Base-by-base conservation (phyloP, 345 rosid species). In the Syzygium jambos region DNA sequence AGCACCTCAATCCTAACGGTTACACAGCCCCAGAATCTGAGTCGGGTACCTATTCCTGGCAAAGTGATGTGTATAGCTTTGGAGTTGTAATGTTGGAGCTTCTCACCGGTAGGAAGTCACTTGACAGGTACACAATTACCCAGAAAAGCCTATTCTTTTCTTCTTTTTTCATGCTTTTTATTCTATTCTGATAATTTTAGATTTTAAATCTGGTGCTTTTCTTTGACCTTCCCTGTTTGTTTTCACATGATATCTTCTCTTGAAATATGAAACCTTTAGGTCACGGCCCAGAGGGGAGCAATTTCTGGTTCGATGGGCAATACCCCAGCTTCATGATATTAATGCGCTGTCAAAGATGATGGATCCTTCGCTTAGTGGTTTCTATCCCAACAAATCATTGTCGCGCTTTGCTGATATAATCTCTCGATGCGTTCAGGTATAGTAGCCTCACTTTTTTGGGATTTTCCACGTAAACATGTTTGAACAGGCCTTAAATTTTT, bases 341-440 rank as follows among this genome's bases (percentile, higher is more conserved):
- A 95, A 98, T 88, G 94, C 99, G 1, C 88, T 98, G 86, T 90
- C 94, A 29, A 93, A 95, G 90, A 98, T 98, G 99, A 96, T 95
- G 86, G 99, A 96, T 86, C 97, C 98, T 4, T 88, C 93, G 54
- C 83, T 96, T 86, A 91, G 93, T 1, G 95, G 99, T 89, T 90
- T 91, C 21, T 95, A 94, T 90, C 95, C 96, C 22, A 87, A 89
- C 92, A 98, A 95, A 90, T 94, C 99, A 6, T 88, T 98, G 88
- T 98, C 99, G n/a, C 98, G 99, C 52, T 95, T 96, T 89, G 96
- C 99, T 2, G 99, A 96, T 90, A 98, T 96, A 87, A 96, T 98
- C 90, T 93, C 97, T 83, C 91, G 97, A 89, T 95, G 98, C 56
- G 90, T 96, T 38, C 99, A 98, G 96, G 99, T 93, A 73, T 73